Evolutionary conservation across 768 basidiomycete genomes (phyloP), one percentile per base, ranked within the genome.

Genomic region (Lentinula detonsa): DNA sequence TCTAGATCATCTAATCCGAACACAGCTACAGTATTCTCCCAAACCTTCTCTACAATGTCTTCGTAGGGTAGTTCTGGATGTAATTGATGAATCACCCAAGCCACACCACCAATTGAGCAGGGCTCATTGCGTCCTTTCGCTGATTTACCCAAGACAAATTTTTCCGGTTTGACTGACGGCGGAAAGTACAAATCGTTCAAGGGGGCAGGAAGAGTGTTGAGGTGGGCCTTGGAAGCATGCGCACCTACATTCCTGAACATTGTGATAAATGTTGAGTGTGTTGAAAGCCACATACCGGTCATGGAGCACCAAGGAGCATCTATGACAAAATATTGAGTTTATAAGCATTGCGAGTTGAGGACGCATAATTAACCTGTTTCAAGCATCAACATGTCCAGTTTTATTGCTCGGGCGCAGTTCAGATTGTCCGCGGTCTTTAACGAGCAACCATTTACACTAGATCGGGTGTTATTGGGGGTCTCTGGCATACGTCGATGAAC

Each of bases 101-200:
- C 92, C 9, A 93, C 84, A 28, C 80, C 81, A 5, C 86, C 87
- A 23, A 88, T 80, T 1, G 81, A 74, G 39, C 71, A 74, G 3
- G 91, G 90, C 66, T 93, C 92, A 65, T 88, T 91, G 45, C 92
- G 77, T 3, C 90, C 88, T 72, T 92, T 93, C 46, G 91, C 85
- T 2, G 83, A 75, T 62, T 79, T 82, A 0, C 85, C 88, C 9
- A 66, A 64, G 23, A 78, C 74, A 67, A 87, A 91, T 1, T 78
- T 77, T 59, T 90, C 85, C 1, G 84, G 78, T 57, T 83, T 81
- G 34, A 75, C 80, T 2, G 78, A 71, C 1, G 71, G 70, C 1
- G 86, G 85, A 61, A 83, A 77, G 69, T 83, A 90, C 13, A 79
- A 65, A 2, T 74, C 66, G 39, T 75, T 78, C 23, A 86, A 72